Percentiles rank a stretch among this genome's conserved stretches.
Conservation (phyloP, 371 early-diverging fungal genomes). For the Actinomucor elegans region DNA sequence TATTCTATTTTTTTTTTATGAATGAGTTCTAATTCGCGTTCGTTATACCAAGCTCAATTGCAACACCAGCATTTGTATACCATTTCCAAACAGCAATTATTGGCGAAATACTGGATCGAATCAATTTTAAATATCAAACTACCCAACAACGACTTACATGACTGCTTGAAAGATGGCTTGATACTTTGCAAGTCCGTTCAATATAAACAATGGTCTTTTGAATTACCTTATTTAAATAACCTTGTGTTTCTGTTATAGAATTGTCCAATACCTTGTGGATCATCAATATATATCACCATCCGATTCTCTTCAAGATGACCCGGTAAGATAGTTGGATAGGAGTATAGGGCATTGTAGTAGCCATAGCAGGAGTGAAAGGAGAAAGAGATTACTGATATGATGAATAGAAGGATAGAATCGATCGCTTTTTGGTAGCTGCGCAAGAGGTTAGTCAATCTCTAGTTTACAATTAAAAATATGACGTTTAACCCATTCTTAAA, state of each 20-base stretch:
- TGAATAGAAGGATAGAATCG: conserved; percentile 24
- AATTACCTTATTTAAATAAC: too few relatives aligned
- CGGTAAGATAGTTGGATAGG: not conserved
- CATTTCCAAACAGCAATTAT: not conserved
- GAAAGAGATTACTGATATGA: not conserved
- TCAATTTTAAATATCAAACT: conserved; percentile 44
- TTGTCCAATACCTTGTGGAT: not conserved
- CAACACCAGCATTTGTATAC: conserved; percentile 1
- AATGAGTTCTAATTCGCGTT: conserved; percentile 2
- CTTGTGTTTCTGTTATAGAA: not conserved
- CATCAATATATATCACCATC: not conserved
- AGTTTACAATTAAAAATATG: not conserved
- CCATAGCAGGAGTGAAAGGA: not conserved
- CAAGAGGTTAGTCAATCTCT: conserved; percentile 18
- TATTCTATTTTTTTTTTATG: not conserved
- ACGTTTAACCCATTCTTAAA: not conserved
- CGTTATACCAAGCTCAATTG: conserved; percentile 10
- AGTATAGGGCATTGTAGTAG: not conserved
- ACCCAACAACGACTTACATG: conserved; percentile 49
- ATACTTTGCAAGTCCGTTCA: conserved; percentile 73
- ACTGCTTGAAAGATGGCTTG: conserved; percentile 77
- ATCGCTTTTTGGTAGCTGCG: conserved; percentile 24
- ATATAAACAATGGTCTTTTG: too few relatives aligned
- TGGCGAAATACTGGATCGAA: conserved; percentile 59
- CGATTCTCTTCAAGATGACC: not conserved